Conservation (phyloP, 78 protist species). For the Anaeramoeba flamelloides region DNA sequence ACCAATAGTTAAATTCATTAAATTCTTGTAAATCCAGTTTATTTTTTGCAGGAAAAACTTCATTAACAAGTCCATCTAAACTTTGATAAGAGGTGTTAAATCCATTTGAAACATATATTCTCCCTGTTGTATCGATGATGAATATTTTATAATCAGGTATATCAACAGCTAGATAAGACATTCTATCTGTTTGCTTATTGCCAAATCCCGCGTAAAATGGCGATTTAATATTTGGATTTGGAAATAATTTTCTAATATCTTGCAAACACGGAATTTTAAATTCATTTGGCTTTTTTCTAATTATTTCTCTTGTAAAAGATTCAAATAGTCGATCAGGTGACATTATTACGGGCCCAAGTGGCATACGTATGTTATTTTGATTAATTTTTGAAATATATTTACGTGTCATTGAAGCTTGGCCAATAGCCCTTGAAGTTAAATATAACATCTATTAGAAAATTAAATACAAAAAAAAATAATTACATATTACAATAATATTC, state of each 20-base stretch:
- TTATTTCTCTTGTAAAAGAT: conserved; percentile 45
- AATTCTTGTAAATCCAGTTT: too few relatives aligned
- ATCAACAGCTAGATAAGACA: neutral
- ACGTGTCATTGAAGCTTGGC: neutral
- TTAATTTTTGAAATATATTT: neutral
- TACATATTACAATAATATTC: too few relatives aligned
- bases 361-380: conserved; percentile 31
- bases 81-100: too few relatives aligned
- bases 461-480: too few relatives aligned
- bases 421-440: neutral
- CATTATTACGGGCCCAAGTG: conserved; percentile 76
- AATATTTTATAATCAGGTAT: neutral
- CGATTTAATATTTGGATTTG: too few relatives aligned
- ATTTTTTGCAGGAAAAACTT: too few relatives aligned
- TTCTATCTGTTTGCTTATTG: neutral
- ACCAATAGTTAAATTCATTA: too few relatives aligned
- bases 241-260: neutral
- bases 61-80: too few relatives aligned
- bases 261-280: neutral
- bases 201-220: neutral
- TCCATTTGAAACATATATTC: too few relatives aligned
- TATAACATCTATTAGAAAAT: neutral
- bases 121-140: too few relatives aligned
- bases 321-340: conserved; percentile 72
- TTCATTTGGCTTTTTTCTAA: neutral